Conservation (phyloP, 306 rosid species). For the Pyrus pyrifolia region DNA sequence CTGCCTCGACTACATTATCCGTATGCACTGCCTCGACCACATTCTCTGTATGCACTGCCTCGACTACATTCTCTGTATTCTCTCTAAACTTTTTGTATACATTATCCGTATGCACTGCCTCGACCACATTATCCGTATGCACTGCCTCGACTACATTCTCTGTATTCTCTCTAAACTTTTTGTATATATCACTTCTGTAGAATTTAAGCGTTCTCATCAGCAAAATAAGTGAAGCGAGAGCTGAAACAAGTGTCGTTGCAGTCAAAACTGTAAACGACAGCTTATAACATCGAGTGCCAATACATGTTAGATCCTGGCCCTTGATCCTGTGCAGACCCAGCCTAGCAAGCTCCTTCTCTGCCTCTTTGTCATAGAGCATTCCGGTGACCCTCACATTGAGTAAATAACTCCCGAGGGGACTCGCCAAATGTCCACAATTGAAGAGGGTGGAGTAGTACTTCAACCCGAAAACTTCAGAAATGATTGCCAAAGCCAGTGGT, state of each 20-base stretch:
- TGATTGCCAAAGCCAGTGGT: conserved; percentile 4
- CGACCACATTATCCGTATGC: too few relatives aligned
- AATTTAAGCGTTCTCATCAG: conserved; percentile 6
- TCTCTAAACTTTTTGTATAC: not conserved
- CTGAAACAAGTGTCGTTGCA: not conserved
- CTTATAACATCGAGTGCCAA: conserved; percentile 5
- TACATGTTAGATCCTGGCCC: conserved; percentile 11
- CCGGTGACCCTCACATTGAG: conserved; percentile 4
- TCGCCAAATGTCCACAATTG: conserved; percentile 1
- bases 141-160: not conserved
- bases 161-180: conserved; percentile 6
- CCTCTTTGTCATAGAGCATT: conserved; percentile 1
- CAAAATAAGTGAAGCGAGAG: conserved; percentile 4
- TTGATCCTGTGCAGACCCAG: not conserved
- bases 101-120: not conserved
- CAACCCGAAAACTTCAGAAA: conserved; percentile 14
- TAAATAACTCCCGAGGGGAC: conserved; percentile 11
- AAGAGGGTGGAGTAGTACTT: conserved; percentile 8
- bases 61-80: not conserved
- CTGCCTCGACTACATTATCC: not conserved
- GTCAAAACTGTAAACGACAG: conserved; percentile 5
- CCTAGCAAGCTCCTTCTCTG: not conserved
- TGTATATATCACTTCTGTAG: conserved; percentile 7
- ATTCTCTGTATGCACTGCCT: too few relatives aligned
- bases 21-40: not conserved